phyloP scores from a whole-genome alignment of 805 yeast genomes.

The Sugiyamaella mastotermitis region DNA sequence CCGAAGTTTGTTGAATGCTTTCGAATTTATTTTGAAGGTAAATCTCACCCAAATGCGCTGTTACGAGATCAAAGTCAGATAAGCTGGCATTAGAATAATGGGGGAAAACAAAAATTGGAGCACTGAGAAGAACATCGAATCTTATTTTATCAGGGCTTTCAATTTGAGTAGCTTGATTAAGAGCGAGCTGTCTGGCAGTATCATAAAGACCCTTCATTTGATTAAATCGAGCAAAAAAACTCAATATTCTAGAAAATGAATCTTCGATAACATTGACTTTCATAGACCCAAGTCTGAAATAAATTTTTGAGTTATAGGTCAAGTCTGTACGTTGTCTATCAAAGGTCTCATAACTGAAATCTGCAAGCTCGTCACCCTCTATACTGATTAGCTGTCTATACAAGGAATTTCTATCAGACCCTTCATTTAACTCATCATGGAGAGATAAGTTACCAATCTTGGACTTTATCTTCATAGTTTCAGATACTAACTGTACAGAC shows the following conservation, averaged over 20 bases:
- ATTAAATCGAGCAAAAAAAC: slow-evolving; percentile 66
- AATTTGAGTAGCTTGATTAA: slow-evolving; percentile 64
- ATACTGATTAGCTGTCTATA: slow-evolving; percentile 66
- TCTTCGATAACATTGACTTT: slow-evolving; percentile 75
- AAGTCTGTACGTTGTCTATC: slow-evolving; percentile 43
- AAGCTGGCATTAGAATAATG: slow-evolving; percentile 34
- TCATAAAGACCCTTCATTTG: slow-evolving; percentile 89
- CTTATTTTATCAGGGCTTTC: slow-evolving; percentile 54
- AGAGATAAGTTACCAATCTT: slow-evolving; percentile 73
- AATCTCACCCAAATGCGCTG: slow-evolving; percentile 77
- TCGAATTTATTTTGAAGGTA: slow-evolving; percentile 59
- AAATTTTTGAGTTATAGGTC: slow-evolving; percentile 47
- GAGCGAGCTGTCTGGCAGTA: slow-evolving; percentile 79
- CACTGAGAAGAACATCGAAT: slow-evolving; percentile 63
- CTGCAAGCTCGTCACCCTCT: slow-evolving; percentile 76
- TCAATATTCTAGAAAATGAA: slow-evolving; percentile 61
- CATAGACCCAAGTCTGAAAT: slow-evolving; percentile 69
- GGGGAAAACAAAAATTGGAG: slow-evolving; percentile 85
- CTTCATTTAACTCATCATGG: slow-evolving; percentile 67
- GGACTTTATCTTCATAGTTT: slow-evolving; percentile 64
- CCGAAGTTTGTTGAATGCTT: slow-evolving; percentile 21
- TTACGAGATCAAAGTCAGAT: slow-evolving; percentile 51
- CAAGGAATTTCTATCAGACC: slow-evolving; percentile 47
- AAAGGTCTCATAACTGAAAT: slow-evolving; percentile 76
- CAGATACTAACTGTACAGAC: slow-evolving; percentile 62